phyloP scores from a whole-genome alignment of 768 basidiomycete genomes.

The Mycena rebaudengoi region DNA sequence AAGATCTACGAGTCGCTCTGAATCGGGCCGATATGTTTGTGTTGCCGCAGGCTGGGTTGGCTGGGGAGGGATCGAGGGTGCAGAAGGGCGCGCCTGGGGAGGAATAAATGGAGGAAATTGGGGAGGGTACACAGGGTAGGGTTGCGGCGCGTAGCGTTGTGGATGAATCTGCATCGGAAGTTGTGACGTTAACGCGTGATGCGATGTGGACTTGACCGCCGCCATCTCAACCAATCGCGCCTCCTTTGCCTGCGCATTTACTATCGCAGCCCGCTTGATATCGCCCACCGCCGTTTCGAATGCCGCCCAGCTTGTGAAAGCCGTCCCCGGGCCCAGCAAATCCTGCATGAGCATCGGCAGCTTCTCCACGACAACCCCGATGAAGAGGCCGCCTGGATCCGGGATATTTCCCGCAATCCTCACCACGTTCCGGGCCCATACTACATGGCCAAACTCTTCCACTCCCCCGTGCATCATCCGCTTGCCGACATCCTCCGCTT shows the following conservation, averaged over 20 bases:
- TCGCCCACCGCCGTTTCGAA: not conserved
- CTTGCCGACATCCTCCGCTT: not conserved
- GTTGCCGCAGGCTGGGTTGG: not conserved
- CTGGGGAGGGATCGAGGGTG: too few species aligned
- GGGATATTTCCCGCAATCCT: not conserved
- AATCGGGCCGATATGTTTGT: not conserved
- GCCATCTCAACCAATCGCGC: not conserved
- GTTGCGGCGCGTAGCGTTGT: not conserved
- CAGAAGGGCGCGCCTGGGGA: not conserved
- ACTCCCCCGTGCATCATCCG: not conserved
- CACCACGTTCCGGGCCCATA: not conserved
- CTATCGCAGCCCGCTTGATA: not conserved
- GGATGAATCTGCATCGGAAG: not conserved
- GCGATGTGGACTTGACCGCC: not conserved
- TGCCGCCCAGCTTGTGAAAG: not conserved
- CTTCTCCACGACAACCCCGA: not conserved
- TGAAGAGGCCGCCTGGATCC: not conserved
- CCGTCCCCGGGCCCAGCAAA: not conserved
- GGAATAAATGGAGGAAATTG: not conserved
- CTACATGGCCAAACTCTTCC: not conserved
- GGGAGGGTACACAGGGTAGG: not conserved
- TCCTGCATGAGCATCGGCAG: slow-evolving; percentile 2
- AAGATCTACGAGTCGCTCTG: not conserved
- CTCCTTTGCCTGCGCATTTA: not conserved
- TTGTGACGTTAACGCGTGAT: not conserved